Percentiles rank a stretch among this genome's conserved stretches.
phyloP scores from a whole-genome alignment of 2,329 filamentous ascomycete species.

The Emmonsiellopsis sp. region DNA sequence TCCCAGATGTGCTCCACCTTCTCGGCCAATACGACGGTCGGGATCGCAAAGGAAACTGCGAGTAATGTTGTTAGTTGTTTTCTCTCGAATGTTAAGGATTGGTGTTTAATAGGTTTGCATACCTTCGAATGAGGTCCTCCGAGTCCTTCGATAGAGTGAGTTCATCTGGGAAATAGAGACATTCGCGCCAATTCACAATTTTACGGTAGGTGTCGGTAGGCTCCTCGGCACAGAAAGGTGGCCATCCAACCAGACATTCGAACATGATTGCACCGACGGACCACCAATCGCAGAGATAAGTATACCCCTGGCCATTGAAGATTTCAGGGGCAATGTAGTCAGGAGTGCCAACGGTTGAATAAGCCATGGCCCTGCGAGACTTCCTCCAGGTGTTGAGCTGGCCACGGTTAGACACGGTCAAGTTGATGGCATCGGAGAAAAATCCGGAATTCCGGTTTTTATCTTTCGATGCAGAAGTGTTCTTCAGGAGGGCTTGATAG shows the following conservation, averaged over 20 bases:
- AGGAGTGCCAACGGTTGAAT: constrained; percentile 94
- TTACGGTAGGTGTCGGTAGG: constrained; percentile 97
- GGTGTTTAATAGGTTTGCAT: constrained; percentile 25
- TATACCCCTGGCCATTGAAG: constrained; percentile 92
- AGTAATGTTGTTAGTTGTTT: neutral
- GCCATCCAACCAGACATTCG: constrained; percentile 96
- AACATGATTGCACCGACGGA: constrained; percentile 99
- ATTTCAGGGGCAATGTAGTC: constrained; percentile 99
- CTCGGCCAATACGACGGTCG: constrained; percentile 77
- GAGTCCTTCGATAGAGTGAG: constrained; percentile 80
- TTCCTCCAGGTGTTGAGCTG: constrained; percentile 99
- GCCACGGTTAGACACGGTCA: constrained; percentile 93
- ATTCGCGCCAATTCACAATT: constrained; percentile 96
- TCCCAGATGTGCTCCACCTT: constrained; percentile 50
- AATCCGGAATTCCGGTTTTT: constrained; percentile 87
- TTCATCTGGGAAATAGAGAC: constrained; percentile 93
- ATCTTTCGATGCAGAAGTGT: constrained; percentile 57
- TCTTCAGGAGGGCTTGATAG: constrained; percentile 90
- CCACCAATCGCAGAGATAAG: constrained; percentile 98
- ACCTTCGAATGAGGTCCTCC: constrained; percentile 87
- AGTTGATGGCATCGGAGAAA: constrained; percentile 85
- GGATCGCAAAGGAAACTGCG: constrained; percentile 83
- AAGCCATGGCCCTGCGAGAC: constrained; percentile 88
- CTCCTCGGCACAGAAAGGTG: constrained; percentile 96
- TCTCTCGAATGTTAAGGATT: constrained; percentile 12